A percentile compares a stretch with the other conserved stretches of the same genome.
Evolutionary conservation across 306 rosid genomes (phyloP).

Genomic region (Dalbergia oliveri): DNA sequence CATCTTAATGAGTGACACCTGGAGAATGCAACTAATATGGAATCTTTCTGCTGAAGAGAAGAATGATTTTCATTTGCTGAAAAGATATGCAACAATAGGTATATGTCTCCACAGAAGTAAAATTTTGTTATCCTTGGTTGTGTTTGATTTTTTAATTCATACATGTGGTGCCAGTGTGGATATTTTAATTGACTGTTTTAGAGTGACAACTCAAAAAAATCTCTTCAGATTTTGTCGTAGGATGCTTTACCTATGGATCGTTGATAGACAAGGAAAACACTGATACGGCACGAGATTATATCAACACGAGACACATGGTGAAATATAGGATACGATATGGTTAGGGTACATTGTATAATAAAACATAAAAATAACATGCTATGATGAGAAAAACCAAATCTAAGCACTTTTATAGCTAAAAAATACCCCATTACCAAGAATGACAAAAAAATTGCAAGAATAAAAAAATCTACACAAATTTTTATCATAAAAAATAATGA

Average conservation of each 20-base stretch:
- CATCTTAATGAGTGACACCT: not conserved
- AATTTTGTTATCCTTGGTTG: constrained; percentile 17
- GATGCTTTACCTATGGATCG: not conserved
- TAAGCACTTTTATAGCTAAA: no score
- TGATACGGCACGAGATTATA: no score
- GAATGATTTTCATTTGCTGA: constrained; percentile 18
- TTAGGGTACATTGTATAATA: no score
- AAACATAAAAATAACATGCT: no score
- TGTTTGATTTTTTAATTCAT: constrained; percentile 29
- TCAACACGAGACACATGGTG: no score
- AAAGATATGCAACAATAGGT: not conserved
- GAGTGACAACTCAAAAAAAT: constrained; percentile 23
- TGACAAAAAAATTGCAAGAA: no score
- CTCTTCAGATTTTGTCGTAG: constrained; percentile 13
- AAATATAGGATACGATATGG: no score
- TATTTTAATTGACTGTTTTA: constrained; percentile 7
- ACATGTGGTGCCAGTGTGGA: not conserved
- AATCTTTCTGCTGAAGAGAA: constrained; percentile 10
- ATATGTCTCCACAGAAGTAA: constrained; percentile 4
- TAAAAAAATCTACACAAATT: no score
- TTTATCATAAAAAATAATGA: no score
- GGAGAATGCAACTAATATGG: constrained; percentile 13
- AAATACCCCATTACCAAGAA: no score
- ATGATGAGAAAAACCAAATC: no score
- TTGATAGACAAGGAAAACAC: no score